Conservation (phyloP, 768 basidiomycete species). For the Naganishia onofrii region DNA sequence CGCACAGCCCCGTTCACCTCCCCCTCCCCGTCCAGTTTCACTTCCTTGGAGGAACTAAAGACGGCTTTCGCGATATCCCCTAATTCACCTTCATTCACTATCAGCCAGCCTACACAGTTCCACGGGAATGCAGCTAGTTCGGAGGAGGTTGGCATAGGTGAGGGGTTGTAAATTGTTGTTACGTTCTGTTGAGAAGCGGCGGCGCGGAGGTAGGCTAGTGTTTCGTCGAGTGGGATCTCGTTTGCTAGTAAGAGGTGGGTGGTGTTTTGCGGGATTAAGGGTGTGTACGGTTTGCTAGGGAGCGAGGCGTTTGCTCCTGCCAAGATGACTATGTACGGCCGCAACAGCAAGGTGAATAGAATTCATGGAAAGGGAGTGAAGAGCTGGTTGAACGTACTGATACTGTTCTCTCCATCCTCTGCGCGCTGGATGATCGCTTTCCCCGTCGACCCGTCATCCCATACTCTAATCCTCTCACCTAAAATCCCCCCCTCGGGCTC, state of each 20-base stretch:
- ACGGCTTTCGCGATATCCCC: slow-evolving; percentile 35
- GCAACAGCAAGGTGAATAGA: not conserved
- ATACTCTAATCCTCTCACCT: slow-evolving; percentile 6
- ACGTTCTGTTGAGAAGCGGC: slow-evolving; percentile 32
- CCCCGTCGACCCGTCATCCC: slow-evolving; percentile 49
- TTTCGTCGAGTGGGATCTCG: slow-evolving; percentile 53
- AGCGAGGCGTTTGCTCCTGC: slow-evolving; percentile 46
- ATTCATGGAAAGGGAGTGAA: not conserved
- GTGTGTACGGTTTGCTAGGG: slow-evolving; percentile 32
- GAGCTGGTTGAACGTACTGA: slow-evolving; percentile 43
- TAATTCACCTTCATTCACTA: slow-evolving; percentile 55
- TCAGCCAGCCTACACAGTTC: slow-evolving; percentile 50
- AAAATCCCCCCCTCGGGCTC: slow-evolving; percentile 14
- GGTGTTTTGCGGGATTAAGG: slow-evolving; percentile 44
- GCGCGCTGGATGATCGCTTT: slow-evolving; percentile 55
- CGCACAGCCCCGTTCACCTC: slow-evolving; percentile 15
- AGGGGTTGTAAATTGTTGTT: slow-evolving; percentile 54
- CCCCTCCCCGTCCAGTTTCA: not conserved
- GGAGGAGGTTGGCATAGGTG: slow-evolving; percentile 51
- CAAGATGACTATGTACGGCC: slow-evolving; percentile 43
- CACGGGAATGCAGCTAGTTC: slow-evolving; percentile 51
- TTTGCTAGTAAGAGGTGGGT: slow-evolving; percentile 55
- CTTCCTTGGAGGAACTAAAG: not conserved
- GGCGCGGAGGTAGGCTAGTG: slow-evolving; percentile 41
- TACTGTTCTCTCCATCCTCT: slow-evolving; percentile 54